These are phyloP conservation scores for Rhododendron ovatum DNA, from an alignment of 148 eudicot species.

Conservation along the genomic window DNA sequence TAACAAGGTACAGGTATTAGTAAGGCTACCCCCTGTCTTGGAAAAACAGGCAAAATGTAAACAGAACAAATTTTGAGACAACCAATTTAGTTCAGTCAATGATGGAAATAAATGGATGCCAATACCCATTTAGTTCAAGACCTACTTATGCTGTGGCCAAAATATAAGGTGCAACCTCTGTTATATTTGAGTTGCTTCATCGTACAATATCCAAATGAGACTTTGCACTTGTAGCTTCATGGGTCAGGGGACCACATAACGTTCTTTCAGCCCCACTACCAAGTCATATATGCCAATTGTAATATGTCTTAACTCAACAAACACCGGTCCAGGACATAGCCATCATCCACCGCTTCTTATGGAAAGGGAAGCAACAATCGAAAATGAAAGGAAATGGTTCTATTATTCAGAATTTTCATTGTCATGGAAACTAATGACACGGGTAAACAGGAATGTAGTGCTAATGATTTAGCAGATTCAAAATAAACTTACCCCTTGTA, in stretches of 20 bases:
- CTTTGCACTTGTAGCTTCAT: background rate
- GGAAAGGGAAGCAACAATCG: background rate
- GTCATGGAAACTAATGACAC: background rate
- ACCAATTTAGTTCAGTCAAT: background rate
- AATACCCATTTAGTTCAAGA: background rate
- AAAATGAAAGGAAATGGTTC: background rate
- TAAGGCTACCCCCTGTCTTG: background rate
- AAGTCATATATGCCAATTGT: background rate
- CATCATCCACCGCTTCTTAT: background rate
- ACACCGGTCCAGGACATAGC: background rate
- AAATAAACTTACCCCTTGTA: slow-evolving; percentile 62
- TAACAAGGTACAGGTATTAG: background rate
- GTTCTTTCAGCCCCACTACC: background rate
- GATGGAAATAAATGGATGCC: background rate
- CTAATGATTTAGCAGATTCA: background rate
- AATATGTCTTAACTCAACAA: background rate
- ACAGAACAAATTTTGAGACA: background rate
- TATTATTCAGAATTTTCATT: background rate
- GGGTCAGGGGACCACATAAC: background rate
- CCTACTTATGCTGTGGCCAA: background rate
- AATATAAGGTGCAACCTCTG: background rate
- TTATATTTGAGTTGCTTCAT: background rate
- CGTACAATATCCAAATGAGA: background rate
- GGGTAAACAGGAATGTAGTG: background rate
- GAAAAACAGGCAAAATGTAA: background rate